Conservation (phyloP, 129 eudicot species). For the Chrysanthemum makinoi region DNA sequence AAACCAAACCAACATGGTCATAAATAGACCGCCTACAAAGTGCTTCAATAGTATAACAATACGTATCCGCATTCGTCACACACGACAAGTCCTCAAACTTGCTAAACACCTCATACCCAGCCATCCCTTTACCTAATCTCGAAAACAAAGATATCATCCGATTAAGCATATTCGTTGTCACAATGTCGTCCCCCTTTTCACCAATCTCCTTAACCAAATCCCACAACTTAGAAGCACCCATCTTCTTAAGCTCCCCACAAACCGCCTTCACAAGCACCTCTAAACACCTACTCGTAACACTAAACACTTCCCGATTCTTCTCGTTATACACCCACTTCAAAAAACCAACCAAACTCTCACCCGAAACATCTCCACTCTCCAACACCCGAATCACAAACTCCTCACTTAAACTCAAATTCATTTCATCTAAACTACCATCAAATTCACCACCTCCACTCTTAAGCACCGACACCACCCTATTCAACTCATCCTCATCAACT, state of each 20-base stretch:
- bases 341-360: slow-evolving; percentile 56
- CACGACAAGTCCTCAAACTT: slow-evolving; percentile 68
- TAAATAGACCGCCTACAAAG: slow-evolving; percentile 67
- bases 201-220: slow-evolving; percentile 70
- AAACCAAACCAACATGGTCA: slow-evolving; percentile 57
- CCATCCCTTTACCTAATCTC: slow-evolving; percentile 72
- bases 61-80: slow-evolving; percentile 56
- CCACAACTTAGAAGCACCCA: slow-evolving; percentile 62
- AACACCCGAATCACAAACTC: slow-evolving; percentile 64
- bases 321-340: slow-evolving; percentile 43
- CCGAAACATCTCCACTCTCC: slow-evolving; percentile 44
- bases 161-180: slow-evolving; percentile 61
- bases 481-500: slow-evolving; percentile 42
- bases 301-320: slow-evolving; percentile 29
- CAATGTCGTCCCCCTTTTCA: slow-evolving; percentile 45
- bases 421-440: slow-evolving; percentile 32
- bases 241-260: slow-evolving; percentile 38
- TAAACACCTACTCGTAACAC: slow-evolving; percentile 31
- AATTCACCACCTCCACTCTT: slow-evolving; percentile 30
- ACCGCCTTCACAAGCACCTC: slow-evolving; percentile 51
- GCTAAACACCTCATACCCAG: slow-evolving; percentile 70
- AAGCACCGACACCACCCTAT: slow-evolving; percentile 49
- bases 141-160: slow-evolving; percentile 52
- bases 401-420: slow-evolving; percentile 48
- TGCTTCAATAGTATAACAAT: slow-evolving; percentile 65